Conservation (phyloP, 768 basidiomycete genomes). For the Erythrobasidium yunnanense region DNA sequence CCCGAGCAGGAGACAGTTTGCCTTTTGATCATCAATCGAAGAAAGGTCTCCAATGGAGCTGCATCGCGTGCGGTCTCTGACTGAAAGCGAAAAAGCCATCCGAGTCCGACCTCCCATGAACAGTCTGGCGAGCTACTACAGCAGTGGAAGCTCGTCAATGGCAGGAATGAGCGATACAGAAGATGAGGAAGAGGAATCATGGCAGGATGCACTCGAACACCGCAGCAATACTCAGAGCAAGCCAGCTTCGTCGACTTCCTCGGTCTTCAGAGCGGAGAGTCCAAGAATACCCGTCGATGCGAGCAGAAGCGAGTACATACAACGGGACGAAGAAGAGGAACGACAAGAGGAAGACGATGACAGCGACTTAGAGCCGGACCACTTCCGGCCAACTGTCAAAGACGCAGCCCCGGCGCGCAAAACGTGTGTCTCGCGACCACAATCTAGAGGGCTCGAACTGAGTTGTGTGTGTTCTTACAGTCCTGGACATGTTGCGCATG, state of each 20-base stretch:
- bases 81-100: background rate
- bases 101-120: background rate
- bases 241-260: no score
- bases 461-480: no score
- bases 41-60: background rate
- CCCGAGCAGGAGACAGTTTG: background rate
- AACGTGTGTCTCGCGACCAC: no score
- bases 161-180: background rate
- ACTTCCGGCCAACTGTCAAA: no score
- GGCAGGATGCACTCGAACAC: background rate
- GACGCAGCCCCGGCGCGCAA: no score
- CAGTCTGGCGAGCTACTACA: background rate
- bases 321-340: no score
- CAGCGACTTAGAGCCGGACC: no score
- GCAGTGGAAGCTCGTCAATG: background rate
- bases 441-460: no score
- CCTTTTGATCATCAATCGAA: background rate
- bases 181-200: background rate
- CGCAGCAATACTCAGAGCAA: background rate
- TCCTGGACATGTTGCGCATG: background rate
- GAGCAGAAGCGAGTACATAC: no score
- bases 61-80: background rate
- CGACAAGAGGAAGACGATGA: no score
- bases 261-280: no score
- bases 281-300: no score